Percentiles rank a stretch among this genome's conserved stretches.
Conservation (phyloP, 768 basidiomycete genomes). For the Crassisporium funariophilum region DNA sequence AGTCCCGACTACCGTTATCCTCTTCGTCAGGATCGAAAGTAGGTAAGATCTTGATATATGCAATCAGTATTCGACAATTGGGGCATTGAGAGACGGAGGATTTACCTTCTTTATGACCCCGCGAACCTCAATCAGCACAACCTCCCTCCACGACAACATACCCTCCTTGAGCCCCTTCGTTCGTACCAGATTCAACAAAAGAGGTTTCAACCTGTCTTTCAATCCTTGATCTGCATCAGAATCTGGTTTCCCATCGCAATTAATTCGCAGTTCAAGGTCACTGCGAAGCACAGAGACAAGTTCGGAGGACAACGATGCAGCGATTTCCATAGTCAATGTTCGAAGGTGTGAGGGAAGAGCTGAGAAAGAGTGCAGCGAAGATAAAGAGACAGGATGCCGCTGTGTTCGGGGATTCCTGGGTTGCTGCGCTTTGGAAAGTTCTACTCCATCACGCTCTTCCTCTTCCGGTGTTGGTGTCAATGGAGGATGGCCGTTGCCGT, state of each 20-base stretch:
- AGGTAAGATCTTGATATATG: conserved; percentile 55
- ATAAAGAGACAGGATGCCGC: conserved; percentile 54
- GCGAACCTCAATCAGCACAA: conserved; percentile 62
- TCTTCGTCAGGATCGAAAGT: conserved; percentile 59
- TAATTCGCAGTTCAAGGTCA: conserved; percentile 60
- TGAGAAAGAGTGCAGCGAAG: conserved; percentile 70
- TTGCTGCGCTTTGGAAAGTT: conserved; percentile 7
- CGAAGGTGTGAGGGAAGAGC: conserved; percentile 74
- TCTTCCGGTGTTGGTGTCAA: conserved; percentile 44
- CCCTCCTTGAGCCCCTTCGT: conserved; percentile 74
- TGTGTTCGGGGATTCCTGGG: conserved; percentile 20
- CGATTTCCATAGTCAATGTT: conserved; percentile 74
- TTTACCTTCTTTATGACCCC: conserved; percentile 62
- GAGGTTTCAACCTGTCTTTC: conserved; percentile 66
- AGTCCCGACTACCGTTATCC: conserved; percentile 18
- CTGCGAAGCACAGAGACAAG: conserved; percentile 68
- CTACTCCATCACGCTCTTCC: conserved; percentile 20
- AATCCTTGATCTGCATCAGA: conserved; percentile 44
- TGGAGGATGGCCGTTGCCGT: conserved; percentile 24
- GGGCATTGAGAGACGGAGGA: conserved; percentile 9
- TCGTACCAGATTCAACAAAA: conserved; percentile 76
- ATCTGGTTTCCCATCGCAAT: conserved; percentile 16
- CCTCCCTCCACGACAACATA: conserved; percentile 67
- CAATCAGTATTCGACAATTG: background rate
- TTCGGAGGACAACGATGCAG: conserved; percentile 74